Conservation (phyloP, 805 yeast species). For the Torulaspora quercuum region DNA sequence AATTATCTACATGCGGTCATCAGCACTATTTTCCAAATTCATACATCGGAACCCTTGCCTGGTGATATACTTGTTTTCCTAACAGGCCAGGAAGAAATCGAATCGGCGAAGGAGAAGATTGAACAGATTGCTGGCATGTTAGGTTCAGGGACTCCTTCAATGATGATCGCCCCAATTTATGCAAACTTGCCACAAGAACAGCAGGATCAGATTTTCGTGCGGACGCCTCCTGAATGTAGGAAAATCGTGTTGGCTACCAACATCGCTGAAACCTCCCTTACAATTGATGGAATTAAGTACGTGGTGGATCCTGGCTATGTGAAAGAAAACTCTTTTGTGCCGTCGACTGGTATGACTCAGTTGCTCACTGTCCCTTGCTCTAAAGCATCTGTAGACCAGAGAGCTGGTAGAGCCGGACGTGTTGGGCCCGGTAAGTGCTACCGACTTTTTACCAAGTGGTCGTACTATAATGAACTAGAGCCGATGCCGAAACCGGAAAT, state of each 20-base stretch:
- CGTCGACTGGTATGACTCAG: slow-evolving; percentile 84
- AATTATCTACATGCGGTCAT: slow-evolving; percentile 88
- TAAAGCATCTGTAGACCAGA: slow-evolving; percentile 90
- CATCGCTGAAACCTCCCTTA: slow-evolving; percentile 94
- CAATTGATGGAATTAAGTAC: slow-evolving; percentile 92
- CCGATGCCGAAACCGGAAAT: slow-evolving; percentile 87
- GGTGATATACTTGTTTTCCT: slow-evolving; percentile 89
- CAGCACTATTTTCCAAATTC: slow-evolving; percentile 84
- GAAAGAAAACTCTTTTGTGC: slow-evolving; percentile 85
- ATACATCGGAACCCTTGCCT: slow-evolving; percentile 50
- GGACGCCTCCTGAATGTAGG: slow-evolving; percentile 73
- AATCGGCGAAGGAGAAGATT: slow-evolving; percentile 67
- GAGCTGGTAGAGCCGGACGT: slow-evolving; percentile 98
- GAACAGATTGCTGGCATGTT: slow-evolving; percentile 61
- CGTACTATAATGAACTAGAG: slow-evolving; percentile 70
- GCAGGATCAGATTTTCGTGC: slow-evolving; percentile 79
- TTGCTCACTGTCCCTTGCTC: slow-evolving; percentile 85
- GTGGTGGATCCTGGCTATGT: slow-evolving; percentile 96
- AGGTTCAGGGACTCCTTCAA: slow-evolving; percentile 55
- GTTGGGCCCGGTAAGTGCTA: slow-evolving; percentile 96
- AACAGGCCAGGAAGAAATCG: slow-evolving; percentile 97
- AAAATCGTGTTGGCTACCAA: slow-evolving; percentile 95
- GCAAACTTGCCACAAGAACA: slow-evolving; percentile 85
- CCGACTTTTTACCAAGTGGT: slow-evolving; percentile 72
- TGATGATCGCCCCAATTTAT: slow-evolving; percentile 81